Evolutionary conservation across 148 eudicot genomes (phyloP), one percentile per base, ranked within the genome.

Genomic region (Diospyros kaki): DNA sequence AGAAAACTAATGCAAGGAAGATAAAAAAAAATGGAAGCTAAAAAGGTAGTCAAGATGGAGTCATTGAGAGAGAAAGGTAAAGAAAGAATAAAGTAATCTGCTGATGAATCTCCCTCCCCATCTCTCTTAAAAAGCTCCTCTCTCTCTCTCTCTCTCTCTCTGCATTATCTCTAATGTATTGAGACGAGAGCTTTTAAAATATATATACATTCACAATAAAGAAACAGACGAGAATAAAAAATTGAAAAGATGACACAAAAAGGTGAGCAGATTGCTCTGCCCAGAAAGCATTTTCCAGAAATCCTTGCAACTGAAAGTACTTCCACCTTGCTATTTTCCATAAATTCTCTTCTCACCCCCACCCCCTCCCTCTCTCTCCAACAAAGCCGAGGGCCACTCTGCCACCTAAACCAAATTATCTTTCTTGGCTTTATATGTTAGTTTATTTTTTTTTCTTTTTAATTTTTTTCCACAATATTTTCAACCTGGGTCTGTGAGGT

Each of bases 261-360:
- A 51, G 58, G 48, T 60, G 75, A 63, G 73, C 68, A 78, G 75
- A 64, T 73, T 75, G 71, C 64, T 71, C 66, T 53, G 77, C 77
- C 76, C 73, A 13, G 43, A 82, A 74, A 72, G 73, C 75, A 73
- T 79, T 76, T 81, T 69, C 72, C 82, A 75, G 77, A 76, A 78
- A 67, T 71, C 69, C 77, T 84, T 67, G 81, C 72, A 72, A 63
- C 71, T 78, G 75, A 75, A 80, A 77, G 78, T 77, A 84, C 66
- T 77, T 66, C 68, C 71, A 28, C 63, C 59, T 75, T 66, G 14
- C 68, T 74, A 56, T n/a, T 75, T 76, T 78, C 79, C 81, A 71
- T 76, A 71, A 72, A 78, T 75, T 84, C 74, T 61, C 76, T 48
- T 55, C 64, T 44, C 48, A 40, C 61, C 5, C 71, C 41, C 28